Percentiles rank a stretch among this genome's conserved stretches.
Evolutionary conservation across 495 filamentous ascomycete species (phyloP).

Genomic region (Penicillium arizonense): DNA sequence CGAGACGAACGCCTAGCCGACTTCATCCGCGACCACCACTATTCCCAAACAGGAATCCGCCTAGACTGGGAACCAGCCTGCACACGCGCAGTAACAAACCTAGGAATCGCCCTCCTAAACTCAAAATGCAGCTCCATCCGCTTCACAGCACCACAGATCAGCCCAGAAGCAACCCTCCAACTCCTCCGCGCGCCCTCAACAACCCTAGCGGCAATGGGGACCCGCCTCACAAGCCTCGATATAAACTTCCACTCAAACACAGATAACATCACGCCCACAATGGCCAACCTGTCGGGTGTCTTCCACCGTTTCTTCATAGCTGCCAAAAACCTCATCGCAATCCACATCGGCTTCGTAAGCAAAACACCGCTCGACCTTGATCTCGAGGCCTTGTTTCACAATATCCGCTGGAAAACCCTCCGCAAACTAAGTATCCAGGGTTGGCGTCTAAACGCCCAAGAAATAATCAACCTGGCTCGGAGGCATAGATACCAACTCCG

Average conservation of each 20-base stretch:
- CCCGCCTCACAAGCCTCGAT: constrained; percentile 57
- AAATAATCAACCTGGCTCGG: constrained; percentile 56
- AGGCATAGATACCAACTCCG: constrained; percentile 56
- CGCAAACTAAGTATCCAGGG: constrained; percentile 63
- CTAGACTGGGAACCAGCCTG: constrained; percentile 65
- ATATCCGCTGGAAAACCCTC: constrained; percentile 58
- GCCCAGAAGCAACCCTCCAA: constrained; percentile 54
- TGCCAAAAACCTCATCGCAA: constrained; percentile 58
- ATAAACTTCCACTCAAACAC: constrained; percentile 57
- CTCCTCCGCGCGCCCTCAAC: constrained; percentile 45
- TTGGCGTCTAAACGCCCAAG: constrained; percentile 59
- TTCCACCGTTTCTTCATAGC: constrained; percentile 58
- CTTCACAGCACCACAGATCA: constrained; percentile 65
- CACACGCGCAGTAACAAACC: constrained; percentile 56
- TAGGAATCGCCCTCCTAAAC: constrained; percentile 55
- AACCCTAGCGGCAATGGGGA: constrained; percentile 51
- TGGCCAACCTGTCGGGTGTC: constrained; percentile 52
- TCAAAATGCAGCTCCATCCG: constrained; percentile 54
- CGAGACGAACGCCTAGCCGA: constrained; percentile 53
- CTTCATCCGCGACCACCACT: constrained; percentile 27
- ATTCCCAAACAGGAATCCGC: constrained; percentile 25
- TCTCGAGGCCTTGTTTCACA: constrained; percentile 62
- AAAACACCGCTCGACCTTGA: constrained; percentile 53
- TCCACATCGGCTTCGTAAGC: constrained; percentile 65
- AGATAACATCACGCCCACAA: constrained; percentile 50